phyloP scores from a whole-genome alignment of 2,329 filamentous ascomycete species.

The Verticillium tricorpus region DNA sequence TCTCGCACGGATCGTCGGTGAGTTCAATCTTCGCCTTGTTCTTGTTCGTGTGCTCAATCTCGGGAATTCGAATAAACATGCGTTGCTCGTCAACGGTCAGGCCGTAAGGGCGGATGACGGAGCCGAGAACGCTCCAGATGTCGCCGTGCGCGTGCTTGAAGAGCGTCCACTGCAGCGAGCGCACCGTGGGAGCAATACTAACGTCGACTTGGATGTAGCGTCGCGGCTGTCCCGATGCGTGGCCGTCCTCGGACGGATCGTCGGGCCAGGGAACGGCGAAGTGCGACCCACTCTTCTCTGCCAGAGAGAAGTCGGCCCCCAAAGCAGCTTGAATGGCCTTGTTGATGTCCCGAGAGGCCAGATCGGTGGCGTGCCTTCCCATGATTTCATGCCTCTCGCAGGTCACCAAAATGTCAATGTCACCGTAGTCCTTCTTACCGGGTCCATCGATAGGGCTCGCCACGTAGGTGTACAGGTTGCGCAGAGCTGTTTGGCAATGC shows the following conservation, averaged over 20 bases:
- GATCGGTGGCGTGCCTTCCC: background rate
- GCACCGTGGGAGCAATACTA: slow-evolving; percentile 40
- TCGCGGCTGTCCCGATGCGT: background rate
- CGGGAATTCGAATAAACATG: slow-evolving; percentile 60
- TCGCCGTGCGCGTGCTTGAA: slow-evolving; percentile 74
- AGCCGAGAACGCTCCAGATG: slow-evolving; percentile 59
- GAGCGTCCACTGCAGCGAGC: slow-evolving; percentile 53
- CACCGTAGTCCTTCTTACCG: slow-evolving; percentile 63
- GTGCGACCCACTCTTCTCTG: slow-evolving; percentile 24
- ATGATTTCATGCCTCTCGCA: slow-evolving; percentile 8
- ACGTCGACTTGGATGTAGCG: slow-evolving; percentile 66
- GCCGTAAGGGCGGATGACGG: slow-evolving; percentile 59
- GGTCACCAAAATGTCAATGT: slow-evolving; percentile 66
- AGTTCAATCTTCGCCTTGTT: slow-evolving; percentile 57
- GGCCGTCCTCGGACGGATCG: slow-evolving; percentile 5
- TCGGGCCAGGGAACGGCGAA: slow-evolving; percentile 54
- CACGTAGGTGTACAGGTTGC: slow-evolving; percentile 48
- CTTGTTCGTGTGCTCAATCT: slow-evolving; percentile 58
- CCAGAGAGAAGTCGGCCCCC: slow-evolving; percentile 35
- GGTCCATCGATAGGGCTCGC: slow-evolving; percentile 64
- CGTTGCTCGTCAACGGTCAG: slow-evolving; percentile 61
- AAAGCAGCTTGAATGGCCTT: slow-evolving; percentile 25
- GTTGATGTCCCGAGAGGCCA: background rate
- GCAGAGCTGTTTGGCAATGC: slow-evolving; percentile 40
- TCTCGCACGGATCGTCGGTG: slow-evolving; percentile 47